A percentile compares a stretch with the other conserved stretches of the same genome.
Evolutionary conservation across 2,329 filamentous ascomycete species (phyloP).

Genomic region (Zymoseptoria passerinii): DNA sequence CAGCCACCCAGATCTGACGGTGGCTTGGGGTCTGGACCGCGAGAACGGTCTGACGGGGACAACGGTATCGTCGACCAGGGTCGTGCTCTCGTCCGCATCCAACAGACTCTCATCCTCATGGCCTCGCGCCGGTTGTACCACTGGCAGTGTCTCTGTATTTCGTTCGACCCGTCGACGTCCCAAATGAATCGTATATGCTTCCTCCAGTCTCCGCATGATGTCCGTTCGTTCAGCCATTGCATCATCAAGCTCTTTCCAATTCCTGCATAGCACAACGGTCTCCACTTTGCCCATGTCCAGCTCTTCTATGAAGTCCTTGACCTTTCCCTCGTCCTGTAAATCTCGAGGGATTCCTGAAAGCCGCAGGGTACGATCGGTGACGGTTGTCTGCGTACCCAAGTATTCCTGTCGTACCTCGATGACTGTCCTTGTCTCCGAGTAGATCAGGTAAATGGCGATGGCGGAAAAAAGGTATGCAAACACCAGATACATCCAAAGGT

Average conservation of each 20-base stretch:
- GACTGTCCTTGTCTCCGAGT: conserved; percentile 73
- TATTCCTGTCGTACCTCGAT: conserved; percentile 84
- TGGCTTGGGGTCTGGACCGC: conserved; percentile 55
- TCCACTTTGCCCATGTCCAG: conserved; percentile 86
- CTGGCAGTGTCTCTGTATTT: conserved; percentile 42
- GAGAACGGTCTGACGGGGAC: conserved; percentile 39
- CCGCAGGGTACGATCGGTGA: conserved; percentile 89
- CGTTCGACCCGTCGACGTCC: conserved; percentile 47
- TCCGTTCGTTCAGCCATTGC: conserved; percentile 60
- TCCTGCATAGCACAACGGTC: conserved; percentile 71
- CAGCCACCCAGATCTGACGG: conserved; percentile 71
- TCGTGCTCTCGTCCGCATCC: conserved; percentile 26
- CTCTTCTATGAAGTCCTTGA: conserved; percentile 80
- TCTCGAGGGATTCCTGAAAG: conserved; percentile 78
- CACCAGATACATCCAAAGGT: conserved; percentile 86
- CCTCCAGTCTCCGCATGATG: conserved; percentile 66
- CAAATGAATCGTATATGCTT: conserved; percentile 72
- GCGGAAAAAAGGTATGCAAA: conserved; percentile 90
- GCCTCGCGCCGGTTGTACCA: conserved; percentile 40
- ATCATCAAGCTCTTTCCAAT: conserved; percentile 76
- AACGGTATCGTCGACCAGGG: conserved; percentile 11
- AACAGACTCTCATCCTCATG: not conserved
- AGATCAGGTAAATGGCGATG: conserved; percentile 73
- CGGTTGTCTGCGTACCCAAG: conserved; percentile 84
- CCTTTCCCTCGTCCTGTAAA: conserved; percentile 69